Percentiles rank a stretch among this genome's conserved stretches.
Conservation (phyloP, 805 yeast genomes). For the Metschnikowia continentalis region DNA sequence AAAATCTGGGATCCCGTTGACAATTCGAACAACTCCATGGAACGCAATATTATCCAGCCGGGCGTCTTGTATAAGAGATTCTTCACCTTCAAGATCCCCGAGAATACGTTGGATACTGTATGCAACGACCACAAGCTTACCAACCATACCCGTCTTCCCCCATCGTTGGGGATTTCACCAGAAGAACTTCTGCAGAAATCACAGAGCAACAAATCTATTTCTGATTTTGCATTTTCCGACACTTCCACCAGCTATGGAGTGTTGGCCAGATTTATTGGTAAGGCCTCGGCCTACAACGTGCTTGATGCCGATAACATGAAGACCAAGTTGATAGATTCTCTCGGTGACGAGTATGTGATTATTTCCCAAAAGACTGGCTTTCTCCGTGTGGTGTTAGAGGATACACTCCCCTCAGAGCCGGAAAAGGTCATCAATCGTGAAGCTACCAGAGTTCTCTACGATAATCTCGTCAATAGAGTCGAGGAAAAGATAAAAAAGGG, state of each 20-base stretch:
- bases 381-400: slow-evolving; percentile 27
- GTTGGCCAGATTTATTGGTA: slow-evolving; percentile 39
- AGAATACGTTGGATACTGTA: slow-evolving; percentile 33
- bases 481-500: slow-evolving; percentile 27
- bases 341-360: slow-evolving; percentile 39
- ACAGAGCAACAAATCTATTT: slow-evolving; percentile 4
- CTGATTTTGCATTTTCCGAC: slow-evolving; percentile 32
- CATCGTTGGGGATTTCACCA: slow-evolving; percentile 28
- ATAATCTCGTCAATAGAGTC: slow-evolving; percentile 24
- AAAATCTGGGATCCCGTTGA: slow-evolving; percentile 24
- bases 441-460: slow-evolving; percentile 11
- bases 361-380: slow-evolving; percentile 26
- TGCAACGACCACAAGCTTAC: slow-evolving; percentile 30
- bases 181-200: slow-evolving; percentile 9
- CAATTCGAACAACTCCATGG: slow-evolving; percentile 21
- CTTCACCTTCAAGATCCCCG: slow-evolving; percentile 40
- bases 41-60: slow-evolving; percentile 19
- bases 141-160: slow-evolving; percentile 34
- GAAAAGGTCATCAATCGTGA: slow-evolving; percentile 15
- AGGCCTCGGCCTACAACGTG: slow-evolving; percentile 34
- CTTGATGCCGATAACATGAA: slow-evolving; percentile 26
- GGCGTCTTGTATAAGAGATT: slow-evolving; percentile 30
- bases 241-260: slow-evolving; percentile 34
- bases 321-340: slow-evolving; percentile 28
- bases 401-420: slow-evolving; percentile 9